Percentiles rank a stretch among this genome's conserved stretches.
Conservation (phyloP, 1,284 basidiomycete species). For the Boletus putidus region DNA sequence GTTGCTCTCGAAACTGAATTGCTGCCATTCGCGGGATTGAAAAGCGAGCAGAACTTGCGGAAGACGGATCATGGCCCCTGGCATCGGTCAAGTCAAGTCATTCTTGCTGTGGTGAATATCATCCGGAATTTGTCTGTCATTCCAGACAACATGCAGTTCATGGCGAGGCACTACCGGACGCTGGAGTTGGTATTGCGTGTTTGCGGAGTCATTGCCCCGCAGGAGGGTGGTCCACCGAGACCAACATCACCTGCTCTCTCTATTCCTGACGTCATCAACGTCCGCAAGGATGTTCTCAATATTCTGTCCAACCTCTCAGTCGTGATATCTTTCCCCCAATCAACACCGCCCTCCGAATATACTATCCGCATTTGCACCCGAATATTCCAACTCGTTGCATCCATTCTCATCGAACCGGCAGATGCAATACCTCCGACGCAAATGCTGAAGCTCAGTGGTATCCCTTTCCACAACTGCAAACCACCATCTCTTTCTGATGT, state of each 20-base stretch:
- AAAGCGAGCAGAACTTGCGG: slow-evolving; percentile 49
- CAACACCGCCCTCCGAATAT: slow-evolving; percentile 40
- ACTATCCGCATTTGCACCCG: slow-evolving; percentile 50
- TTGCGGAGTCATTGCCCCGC: slow-evolving; percentile 48
- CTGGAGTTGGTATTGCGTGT: slow-evolving; percentile 69
- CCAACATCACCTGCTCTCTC: slow-evolving; percentile 60
- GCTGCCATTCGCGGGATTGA: slow-evolving; percentile 58
- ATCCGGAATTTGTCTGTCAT: slow-evolving; percentile 83
- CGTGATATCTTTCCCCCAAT: slow-evolving; percentile 49
- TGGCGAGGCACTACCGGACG: slow-evolving; percentile 66
- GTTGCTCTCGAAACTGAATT: slow-evolving; percentile 56
- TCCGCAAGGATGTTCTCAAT: slow-evolving; percentile 78
- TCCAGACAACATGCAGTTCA: slow-evolving; percentile 68
- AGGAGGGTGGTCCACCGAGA: slow-evolving; percentile 44
- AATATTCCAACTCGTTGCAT: slow-evolving; percentile 69
- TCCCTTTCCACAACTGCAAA: slow-evolving; percentile 44
- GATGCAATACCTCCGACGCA: slow-evolving; percentile 66
- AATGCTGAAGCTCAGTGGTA: slow-evolving; percentile 53
- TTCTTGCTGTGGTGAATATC: slow-evolving; percentile 77
- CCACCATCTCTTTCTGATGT: slow-evolving; percentile 68
- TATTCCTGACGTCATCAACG: slow-evolving; percentile 66
- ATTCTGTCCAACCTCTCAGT: slow-evolving; percentile 69
- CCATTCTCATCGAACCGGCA: slow-evolving; percentile 70
- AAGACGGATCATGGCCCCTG: slow-evolving; percentile 51
- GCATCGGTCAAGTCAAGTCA: slow-evolving; percentile 66